Evolutionary conservation across 1,284 basidiomycete genomes (phyloP).

Genomic region (Mycosarcoma mackinlayi): DNA sequence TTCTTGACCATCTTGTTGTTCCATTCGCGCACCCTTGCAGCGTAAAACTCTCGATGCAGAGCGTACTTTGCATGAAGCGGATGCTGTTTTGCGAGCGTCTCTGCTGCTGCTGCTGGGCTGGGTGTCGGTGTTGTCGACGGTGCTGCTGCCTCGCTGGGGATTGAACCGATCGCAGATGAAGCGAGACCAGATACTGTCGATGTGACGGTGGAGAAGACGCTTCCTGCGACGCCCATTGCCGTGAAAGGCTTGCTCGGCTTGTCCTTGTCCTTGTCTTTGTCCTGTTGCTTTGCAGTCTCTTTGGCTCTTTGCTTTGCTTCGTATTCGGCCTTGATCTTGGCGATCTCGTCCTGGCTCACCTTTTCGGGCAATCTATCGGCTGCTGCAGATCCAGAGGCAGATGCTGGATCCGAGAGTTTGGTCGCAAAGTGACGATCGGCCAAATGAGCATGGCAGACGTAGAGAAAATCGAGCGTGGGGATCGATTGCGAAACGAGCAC

Average conservation of each 20-base stretch:
- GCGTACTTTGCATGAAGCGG: slow-evolving; percentile 50
- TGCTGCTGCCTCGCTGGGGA: slow-evolving; percentile 17
- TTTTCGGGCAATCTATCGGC: slow-evolving; percentile 38
- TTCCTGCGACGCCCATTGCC: slow-evolving; percentile 30
- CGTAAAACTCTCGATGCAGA: slow-evolving; percentile 58
- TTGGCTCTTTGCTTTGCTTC: slow-evolving; percentile 41
- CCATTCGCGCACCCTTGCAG: slow-evolving; percentile 43
- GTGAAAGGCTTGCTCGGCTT: slow-evolving; percentile 31
- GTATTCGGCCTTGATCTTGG: slow-evolving; percentile 54
- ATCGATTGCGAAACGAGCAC: slow-evolving; percentile 55
- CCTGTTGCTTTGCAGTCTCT: slow-evolving; percentile 23
- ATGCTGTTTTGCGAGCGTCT: slow-evolving; percentile 20
- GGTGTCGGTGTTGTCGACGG: slow-evolving; percentile 1
- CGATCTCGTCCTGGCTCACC: slow-evolving; percentile 53
- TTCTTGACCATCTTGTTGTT: slow-evolving; percentile 47
- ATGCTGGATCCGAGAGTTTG: slow-evolving; percentile 30
- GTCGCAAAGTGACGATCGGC: slow-evolving; percentile 57
- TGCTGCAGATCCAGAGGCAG: background rate
- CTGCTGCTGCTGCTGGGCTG: slow-evolving; percentile 5
- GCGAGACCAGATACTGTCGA: slow-evolving; percentile 39
- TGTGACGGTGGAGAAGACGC: slow-evolving; percentile 40
- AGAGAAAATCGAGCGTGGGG: slow-evolving; percentile 58
- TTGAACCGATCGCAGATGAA: slow-evolving; percentile 24
- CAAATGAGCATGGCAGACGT: slow-evolving; percentile 55
- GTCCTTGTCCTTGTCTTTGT: slow-evolving; percentile 19